Evolutionary conservation across 257 asterid species (phyloP), one percentile per base, ranked within the genome.

Genomic region (Gentiana straminea): DNA sequence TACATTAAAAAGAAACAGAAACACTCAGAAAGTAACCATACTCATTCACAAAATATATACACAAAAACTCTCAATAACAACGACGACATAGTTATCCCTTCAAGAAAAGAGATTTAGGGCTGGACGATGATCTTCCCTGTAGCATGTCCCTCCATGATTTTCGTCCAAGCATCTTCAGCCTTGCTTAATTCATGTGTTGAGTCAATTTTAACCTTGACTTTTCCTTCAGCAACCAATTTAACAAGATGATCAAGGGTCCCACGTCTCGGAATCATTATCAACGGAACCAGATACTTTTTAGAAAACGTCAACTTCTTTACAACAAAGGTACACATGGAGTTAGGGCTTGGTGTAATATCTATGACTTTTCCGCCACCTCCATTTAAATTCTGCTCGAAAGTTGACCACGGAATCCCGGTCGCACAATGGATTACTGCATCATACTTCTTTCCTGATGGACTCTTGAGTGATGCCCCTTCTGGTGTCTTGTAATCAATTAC

Each of bases 161-260:
- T 80, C 3, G 63, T 67, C 96, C 96, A 82, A 47, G 78, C 96
- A 49, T 78, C 86, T 60, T 75, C 90, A 48, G 73, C 86, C 49
- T 52, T 65, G 58, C 78, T 70, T 34, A 88, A 57, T 5, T 67
- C 44, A 60, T 71, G 58, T 55, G 56, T 77, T 0, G 93, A 88
- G 47, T 88, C 93, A 0, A 84, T 66, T 0, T 75, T 44, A 0
- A 82, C 77, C 74, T 80, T 82, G 5, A 87, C 59, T 74, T 82
- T 88, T 67, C 86, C 88, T 35, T 84, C 88, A 52, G 70, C 70
- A 64, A 80, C 62, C 79, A 82, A 67, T 34, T 73, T 79, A 35
- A 82, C 83, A 49, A 87, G 73, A 45, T 34, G 68, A 5, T 70
- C 74, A 55, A 87, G 55, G 46, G 51, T 60, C 32, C 58, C 72